Evolutionary conservation across 2,329 filamentous ascomycete species (phyloP).

Genomic region (Amphichorda felina): DNA sequence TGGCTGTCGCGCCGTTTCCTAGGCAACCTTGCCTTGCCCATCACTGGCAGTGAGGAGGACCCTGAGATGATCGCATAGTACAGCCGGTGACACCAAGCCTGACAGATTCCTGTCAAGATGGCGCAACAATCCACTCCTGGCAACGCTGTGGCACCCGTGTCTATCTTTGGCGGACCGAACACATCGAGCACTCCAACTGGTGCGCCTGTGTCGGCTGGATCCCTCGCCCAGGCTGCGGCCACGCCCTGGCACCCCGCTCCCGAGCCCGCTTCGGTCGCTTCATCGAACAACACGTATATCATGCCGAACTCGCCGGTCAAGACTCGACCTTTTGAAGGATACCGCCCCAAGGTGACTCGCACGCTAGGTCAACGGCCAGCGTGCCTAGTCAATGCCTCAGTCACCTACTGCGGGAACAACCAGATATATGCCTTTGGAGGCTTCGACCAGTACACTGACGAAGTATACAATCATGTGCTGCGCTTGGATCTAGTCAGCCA

Average conservation of each 20-base stretch:
- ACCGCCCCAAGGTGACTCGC: constrained; percentile 73
- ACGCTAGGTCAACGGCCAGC: constrained; percentile 74
- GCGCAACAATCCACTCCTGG: constrained; percentile 2
- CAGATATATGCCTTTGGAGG: constrained; percentile 97
- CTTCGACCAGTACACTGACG: constrained; percentile 97
- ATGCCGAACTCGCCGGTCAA: constrained; percentile 79
- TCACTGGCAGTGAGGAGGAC: background rate
- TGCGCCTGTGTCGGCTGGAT: background rate
- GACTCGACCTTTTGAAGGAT: constrained; percentile 53
- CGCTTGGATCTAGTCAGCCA: constrained; percentile 76
- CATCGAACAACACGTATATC: constrained; percentile 70
- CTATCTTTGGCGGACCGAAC: constrained; percentile 6
- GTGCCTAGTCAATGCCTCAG: constrained; percentile 93
- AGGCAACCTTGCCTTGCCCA: too few relatives aligned
- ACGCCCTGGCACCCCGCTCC: background rate
- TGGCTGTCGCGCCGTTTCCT: too few relatives aligned
- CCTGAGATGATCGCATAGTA: constrained; percentile 1
- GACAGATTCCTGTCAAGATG: constrained; percentile 1
- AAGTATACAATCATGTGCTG: constrained; percentile 97
- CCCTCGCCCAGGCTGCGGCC: background rate
- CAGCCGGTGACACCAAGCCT: background rate
- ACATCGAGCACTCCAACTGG: constrained; percentile 7
- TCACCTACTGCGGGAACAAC: constrained; percentile 97
- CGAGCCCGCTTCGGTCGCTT: constrained; percentile 10
- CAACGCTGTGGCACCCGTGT: constrained; percentile 1